phyloP scores from a whole-genome alignment of 129 eudicot species.

The Sambucus nigra region DNA sequence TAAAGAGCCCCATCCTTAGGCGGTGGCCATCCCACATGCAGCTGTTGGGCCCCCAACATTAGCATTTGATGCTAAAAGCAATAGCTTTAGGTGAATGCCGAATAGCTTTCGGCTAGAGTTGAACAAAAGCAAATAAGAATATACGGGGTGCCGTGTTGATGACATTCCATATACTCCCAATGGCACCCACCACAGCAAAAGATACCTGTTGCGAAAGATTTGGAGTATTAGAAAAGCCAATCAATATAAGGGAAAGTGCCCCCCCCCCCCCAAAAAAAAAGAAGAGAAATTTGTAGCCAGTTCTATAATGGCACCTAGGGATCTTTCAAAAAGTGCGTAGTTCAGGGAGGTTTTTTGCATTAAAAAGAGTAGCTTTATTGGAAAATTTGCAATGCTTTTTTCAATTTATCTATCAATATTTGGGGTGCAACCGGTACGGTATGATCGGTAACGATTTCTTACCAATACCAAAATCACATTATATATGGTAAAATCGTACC shows the following conservation, averaged over 20 bases:
- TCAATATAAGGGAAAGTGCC: not conserved
- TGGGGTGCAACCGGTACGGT: no score
- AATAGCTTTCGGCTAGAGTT: conserved; percentile 76
- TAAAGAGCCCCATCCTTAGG: conserved; percentile 80
- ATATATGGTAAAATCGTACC: no score
- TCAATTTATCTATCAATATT: no score
- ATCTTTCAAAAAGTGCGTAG: no score
- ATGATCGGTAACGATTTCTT: no score
- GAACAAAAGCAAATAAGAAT: conserved; percentile 64
- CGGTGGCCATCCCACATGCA: conserved; percentile 88
- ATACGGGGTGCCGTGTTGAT: conserved; percentile 65
- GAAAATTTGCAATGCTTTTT: no score
- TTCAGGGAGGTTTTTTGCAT: no score
- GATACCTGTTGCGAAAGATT: conserved; percentile 35
- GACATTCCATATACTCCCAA: conserved; percentile 73
- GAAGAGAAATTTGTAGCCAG: no score
- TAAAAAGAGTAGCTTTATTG: no score
- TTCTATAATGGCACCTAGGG: no score
- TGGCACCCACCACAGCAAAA: conserved; percentile 82
- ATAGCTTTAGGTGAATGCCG: conserved; percentile 36
- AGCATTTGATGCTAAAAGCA: conserved; percentile 85
- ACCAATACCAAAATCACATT: no score
- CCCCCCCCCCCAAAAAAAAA: no score
- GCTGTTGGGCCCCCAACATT: conserved; percentile 92
- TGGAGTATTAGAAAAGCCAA: not conserved